A percentile compares a stretch with the other conserved stretches of the same genome.
phyloP scores from a whole-genome alignment of 1,139 yeast genomes.

The Debaryomyces udenii region DNA sequence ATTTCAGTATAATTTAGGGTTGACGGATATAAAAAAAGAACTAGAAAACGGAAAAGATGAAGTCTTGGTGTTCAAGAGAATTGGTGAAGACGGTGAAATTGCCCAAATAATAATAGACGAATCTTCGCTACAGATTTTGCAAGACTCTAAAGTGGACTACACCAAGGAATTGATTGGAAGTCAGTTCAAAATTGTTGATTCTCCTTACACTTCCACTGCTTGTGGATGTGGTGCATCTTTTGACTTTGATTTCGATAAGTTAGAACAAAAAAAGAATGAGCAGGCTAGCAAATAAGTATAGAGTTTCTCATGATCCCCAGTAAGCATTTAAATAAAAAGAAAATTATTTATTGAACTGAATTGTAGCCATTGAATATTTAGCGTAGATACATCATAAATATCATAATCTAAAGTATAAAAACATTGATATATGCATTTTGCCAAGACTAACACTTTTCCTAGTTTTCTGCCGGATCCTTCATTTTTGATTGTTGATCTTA shows the following conservation, averaged over 20 bases:
- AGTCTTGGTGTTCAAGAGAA: constrained; percentile 63
- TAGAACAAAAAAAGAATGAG: constrained; percentile 27
- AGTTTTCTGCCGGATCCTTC: constrained; percentile 63
- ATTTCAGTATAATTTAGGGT: constrained; percentile 79
- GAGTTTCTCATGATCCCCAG: too few relatives aligned
- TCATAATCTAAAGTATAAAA: not conserved
- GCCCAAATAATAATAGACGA: constrained; percentile 80
- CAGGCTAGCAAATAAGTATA: constrained; percentile 9
- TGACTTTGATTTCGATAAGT: constrained; percentile 77
- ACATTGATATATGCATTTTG: constrained; percentile 18
- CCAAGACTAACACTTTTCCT: constrained; percentile 95
- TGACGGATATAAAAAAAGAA: constrained; percentile 53
- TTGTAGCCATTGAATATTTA: not conserved
- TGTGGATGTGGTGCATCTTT: constrained; percentile 98
- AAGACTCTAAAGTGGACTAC: constrained; percentile 87
- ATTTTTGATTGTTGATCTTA: constrained; percentile 67
- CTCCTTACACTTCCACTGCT: constrained; percentile 86
- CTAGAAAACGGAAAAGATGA: constrained; percentile 33
- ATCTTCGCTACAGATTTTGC: constrained; percentile 75
- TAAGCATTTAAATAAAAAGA: too few relatives aligned
- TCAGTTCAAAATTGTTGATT: constrained; percentile 86
- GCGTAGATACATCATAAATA: constrained; percentile 3
- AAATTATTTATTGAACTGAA: constrained; percentile 8
- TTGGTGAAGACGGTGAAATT: constrained; percentile 35
- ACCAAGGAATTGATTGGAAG: constrained; percentile 94